These are phyloP conservation scores for Boeremia exigua DNA, from an alignment of 2,329 filamentous ascomycete genomes.

Conservation along the genomic window DNA sequence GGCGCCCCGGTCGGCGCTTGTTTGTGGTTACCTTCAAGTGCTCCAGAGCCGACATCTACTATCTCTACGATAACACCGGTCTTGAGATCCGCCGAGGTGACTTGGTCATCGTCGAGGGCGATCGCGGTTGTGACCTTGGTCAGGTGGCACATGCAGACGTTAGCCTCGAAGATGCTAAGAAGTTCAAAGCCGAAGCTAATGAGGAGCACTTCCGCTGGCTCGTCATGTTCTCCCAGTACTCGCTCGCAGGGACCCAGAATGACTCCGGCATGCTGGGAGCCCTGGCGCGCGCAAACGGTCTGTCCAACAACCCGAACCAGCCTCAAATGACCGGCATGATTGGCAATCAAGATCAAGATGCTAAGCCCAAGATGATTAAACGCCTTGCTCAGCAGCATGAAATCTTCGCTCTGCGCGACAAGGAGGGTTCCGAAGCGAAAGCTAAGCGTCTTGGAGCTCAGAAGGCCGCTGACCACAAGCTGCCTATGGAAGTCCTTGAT, in stretches of 20 bases:
- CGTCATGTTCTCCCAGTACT: constrained; percentile 90
- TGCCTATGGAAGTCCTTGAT: constrained; percentile 98
- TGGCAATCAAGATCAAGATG: constrained; percentile 60
- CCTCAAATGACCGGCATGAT: constrained; percentile 63
- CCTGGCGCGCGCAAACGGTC: constrained; percentile 43
- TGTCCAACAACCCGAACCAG: constrained; percentile 37
- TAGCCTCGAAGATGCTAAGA: constrained; percentile 84
- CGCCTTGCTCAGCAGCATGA: constrained; percentile 91
- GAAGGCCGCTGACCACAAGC: constrained; percentile 90
- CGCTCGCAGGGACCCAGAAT: constrained; percentile 39
- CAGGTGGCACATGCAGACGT: constrained; percentile 90
- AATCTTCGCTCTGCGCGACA: constrained; percentile 85
- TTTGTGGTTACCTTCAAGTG: constrained; percentile 98
- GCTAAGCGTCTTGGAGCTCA: constrained; percentile 96
- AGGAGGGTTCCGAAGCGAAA: constrained; percentile 97
- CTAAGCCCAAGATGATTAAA: constrained; percentile 97
- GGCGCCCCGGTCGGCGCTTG: constrained; percentile 53
- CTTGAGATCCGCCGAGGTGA: constrained; percentile 89
- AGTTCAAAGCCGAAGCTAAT: constrained; percentile 86
- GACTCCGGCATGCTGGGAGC: constrained; percentile 60
- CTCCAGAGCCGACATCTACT: constrained; percentile 92
- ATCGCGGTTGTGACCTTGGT: constrained; percentile 92
- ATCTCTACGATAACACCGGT: constrained; percentile 94
- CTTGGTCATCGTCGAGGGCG: constrained; percentile 95
- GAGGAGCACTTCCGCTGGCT: constrained; percentile 98